A percentile compares a stretch with the other conserved stretches of the same genome.
These are phyloP conservation scores for Paulownia fortunei DNA, from an alignment of 257 asterid species.

Conservation along the genomic window DNA sequence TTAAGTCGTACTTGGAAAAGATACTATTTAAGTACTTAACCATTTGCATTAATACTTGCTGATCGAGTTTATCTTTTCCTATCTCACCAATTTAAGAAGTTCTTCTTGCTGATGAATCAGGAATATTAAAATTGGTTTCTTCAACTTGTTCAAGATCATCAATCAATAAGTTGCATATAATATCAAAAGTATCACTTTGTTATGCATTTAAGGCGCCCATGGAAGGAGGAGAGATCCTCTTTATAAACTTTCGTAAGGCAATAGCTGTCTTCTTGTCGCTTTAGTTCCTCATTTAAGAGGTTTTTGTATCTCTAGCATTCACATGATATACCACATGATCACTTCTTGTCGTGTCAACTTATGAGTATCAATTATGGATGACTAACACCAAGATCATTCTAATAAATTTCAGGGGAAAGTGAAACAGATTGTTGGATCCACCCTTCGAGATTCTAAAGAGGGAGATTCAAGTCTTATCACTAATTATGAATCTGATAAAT, in stretches of 20 bases:
- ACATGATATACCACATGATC: neutral
- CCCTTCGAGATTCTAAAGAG: conserved; percentile 79
- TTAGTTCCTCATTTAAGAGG: neutral
- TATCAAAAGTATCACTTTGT: neutral
- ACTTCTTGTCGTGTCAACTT: neutral
- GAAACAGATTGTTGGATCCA: conserved; percentile 98
- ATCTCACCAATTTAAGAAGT: neutral
- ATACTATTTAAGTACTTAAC: neutral
- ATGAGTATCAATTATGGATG: conserved; percentile 13
- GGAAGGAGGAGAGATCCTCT: neutral
- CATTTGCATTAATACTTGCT: neutral
- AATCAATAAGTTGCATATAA: neutral
- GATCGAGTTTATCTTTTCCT: neutral
- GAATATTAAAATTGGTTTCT: neutral
- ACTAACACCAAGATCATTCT: neutral
- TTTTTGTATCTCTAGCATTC: too few species aligned
- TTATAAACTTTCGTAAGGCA: neutral
- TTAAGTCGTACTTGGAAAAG: neutral
- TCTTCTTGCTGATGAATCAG: neutral
- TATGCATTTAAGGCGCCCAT: neutral
- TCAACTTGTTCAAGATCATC: neutral
- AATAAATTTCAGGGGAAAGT: conserved; percentile 81
- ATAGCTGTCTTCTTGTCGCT: neutral
- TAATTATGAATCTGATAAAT: conserved; percentile 87
- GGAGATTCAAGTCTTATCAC: conserved; percentile 77